phyloP scores from a whole-genome alignment of 176 grass and related monocot genomes.

The Chrysopogon serrulatus region DNA sequence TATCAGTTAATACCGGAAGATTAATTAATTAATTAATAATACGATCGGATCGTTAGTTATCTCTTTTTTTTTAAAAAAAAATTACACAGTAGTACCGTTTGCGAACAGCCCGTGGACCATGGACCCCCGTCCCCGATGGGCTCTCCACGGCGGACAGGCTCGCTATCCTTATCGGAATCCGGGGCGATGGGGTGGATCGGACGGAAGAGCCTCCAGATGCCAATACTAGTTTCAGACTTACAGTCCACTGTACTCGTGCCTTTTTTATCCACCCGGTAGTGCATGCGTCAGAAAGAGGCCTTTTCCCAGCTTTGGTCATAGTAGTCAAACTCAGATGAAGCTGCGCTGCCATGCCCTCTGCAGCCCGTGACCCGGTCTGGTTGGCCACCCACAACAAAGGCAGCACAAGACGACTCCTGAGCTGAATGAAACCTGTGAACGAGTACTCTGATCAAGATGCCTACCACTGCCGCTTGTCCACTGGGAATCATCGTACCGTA shows the following conservation, averaged over 20 bases:
- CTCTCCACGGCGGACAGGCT: constrained; percentile 15
- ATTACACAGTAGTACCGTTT: too few species aligned
- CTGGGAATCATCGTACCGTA: background rate
- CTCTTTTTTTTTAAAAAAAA: too few species aligned
- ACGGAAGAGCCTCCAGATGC: too few species aligned
- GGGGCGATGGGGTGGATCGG: too few species aligned
- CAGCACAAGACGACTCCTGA: background rate
- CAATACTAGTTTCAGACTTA: too few species aligned
- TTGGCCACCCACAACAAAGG: background rate
- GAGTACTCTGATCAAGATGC: background rate
- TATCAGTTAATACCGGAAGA: too few species aligned
- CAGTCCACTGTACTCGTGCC: too few species aligned
- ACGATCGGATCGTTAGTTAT: too few species aligned
- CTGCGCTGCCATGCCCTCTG: too few species aligned
- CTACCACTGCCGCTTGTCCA: background rate
- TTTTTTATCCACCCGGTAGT: background rate
- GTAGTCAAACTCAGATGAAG: too few species aligned
- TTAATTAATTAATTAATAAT: too few species aligned
- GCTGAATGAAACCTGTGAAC: background rate
- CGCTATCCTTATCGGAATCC: background rate
- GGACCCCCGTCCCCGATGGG: background rate
- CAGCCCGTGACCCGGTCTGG: background rate
- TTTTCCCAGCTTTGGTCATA: background rate
- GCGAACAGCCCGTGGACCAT: too few species aligned
- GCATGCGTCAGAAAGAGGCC: constrained; percentile 15